Evolutionary conservation across 169 alveolate species (phyloP), one percentile per base, ranked within the genome.

Genomic region (Plasmodium gaboni): DNA sequence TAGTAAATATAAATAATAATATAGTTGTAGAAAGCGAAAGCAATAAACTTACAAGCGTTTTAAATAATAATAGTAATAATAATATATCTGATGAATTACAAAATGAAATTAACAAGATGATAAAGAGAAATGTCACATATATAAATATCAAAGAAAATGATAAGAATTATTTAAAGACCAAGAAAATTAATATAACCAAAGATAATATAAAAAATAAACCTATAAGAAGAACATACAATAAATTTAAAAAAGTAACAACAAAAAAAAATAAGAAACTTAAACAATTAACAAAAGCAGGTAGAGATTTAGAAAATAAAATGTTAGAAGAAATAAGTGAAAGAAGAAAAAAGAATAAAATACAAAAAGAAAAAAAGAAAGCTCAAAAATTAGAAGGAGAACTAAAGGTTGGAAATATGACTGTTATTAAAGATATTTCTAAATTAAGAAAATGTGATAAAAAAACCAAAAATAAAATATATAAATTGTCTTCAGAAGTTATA

Each of bases 351-450:
- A 86, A 86, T 42, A 86, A 86, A 71, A 70, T 48, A 59, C 55
- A 86, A 86, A 70, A 15, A 38, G 92, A 86, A 86, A 26, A 86
- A 68, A 86, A 71, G 61, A 69, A 71, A 44, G 87, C 92, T 51
- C 59, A 86, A 71, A 70, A 60, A 51, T 17, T 86, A 51, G 92
- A 86, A 65, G 86, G 87, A 8, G 87, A 86, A 86, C 17, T 86
- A 53, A 86, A 71, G 57, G 92, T 86, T 15, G 92, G 92, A 15
- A 86, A 86, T 51, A 86, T 86, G 92, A 71, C 92, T 4, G 87
- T 86, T 17, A 86, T 86, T 86, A 86, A 86, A 65, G 92, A 86
- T 38, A 70, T 86, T 22, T 59, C 86, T 28, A 86, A 86, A 86
- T 70, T 86, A 50, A 28, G 92, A 64, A 86, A 86, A 73, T 44